phyloP scores from a whole-genome alignment of 208 protist genomes.

The Acanthamoeba sp. region DNA sequence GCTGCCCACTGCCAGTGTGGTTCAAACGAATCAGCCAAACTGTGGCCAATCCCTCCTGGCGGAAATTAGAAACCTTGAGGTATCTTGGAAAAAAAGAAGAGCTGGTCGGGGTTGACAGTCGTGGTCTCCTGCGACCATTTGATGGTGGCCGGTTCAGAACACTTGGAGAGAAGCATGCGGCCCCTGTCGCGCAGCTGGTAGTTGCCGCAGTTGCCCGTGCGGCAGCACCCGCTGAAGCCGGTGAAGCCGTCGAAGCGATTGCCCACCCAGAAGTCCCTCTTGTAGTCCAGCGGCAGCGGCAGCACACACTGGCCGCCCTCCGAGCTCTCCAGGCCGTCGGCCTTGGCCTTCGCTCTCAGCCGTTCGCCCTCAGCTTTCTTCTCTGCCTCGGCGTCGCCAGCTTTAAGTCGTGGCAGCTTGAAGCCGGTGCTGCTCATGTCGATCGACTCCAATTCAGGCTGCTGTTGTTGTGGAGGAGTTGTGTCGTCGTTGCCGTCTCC shows the following conservation, averaged over 20 bases:
- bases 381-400: no score
- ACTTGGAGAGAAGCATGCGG: background rate
- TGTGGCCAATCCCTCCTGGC: no score
- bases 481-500: background rate
- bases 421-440: background rate
- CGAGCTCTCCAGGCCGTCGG: background rate
- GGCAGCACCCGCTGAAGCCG: background rate
- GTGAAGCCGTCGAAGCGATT: no score
- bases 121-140: background rate
- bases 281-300: background rate
- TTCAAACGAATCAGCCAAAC: no score
- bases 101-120: background rate
- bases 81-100: background rate
- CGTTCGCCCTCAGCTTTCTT: background rate
- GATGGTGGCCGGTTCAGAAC: background rate
- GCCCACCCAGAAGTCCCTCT: background rate
- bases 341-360: background rate
- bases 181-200: constrained; percentile 38
- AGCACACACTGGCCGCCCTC: background rate
- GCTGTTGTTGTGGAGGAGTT: no score
- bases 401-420: background rate
- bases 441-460: background rate
- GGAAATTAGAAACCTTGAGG: background rate
- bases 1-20: background rate
- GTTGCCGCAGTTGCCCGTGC: background rate